phyloP scores from a whole-genome alignment of 495 filamentous ascomycete genomes.

The Oidiodendron maius region DNA sequence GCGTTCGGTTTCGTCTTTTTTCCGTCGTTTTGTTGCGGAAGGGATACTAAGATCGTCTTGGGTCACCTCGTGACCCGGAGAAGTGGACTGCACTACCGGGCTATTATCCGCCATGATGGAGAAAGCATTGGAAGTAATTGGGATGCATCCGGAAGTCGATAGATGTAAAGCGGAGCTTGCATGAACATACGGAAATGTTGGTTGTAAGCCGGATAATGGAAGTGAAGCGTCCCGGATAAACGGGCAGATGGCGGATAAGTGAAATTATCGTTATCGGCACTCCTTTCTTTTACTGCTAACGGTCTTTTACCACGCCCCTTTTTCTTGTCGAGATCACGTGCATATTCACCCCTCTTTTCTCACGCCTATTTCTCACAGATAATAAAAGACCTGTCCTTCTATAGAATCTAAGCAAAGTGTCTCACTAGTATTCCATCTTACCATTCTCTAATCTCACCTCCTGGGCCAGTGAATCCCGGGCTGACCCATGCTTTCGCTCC shows the following conservation, averaged over 20 bases:
- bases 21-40: constrained; percentile 5
- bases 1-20: constrained; percentile 12
- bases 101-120: not conserved
- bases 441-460: constrained; percentile 70
- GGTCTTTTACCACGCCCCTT: too few species aligned
- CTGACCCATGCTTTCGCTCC: constrained; percentile 30
- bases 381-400: not conserved
- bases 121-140: not conserved
- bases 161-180: not conserved
- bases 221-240: too few species aligned
- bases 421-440: constrained; percentile 25
- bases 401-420: not conserved
- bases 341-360: too few species aligned
- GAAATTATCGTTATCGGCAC: too few species aligned
- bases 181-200: not conserved
- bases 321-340: too few species aligned
- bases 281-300: too few species aligned
- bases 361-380: too few species aligned
- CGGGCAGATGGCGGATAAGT: too few species aligned
- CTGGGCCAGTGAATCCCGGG: constrained; percentile 64
- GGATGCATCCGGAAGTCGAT: not conserved
- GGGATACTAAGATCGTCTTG: not conserved
- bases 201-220: not conserved
- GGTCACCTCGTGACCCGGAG: not conserved
- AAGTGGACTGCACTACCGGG: not conserved